Percentiles rank a stretch among this genome's conserved stretches.
Evolutionary conservation across 495 filamentous ascomycete species (phyloP).

Genomic region (Schizothecium vesticola): DNA sequence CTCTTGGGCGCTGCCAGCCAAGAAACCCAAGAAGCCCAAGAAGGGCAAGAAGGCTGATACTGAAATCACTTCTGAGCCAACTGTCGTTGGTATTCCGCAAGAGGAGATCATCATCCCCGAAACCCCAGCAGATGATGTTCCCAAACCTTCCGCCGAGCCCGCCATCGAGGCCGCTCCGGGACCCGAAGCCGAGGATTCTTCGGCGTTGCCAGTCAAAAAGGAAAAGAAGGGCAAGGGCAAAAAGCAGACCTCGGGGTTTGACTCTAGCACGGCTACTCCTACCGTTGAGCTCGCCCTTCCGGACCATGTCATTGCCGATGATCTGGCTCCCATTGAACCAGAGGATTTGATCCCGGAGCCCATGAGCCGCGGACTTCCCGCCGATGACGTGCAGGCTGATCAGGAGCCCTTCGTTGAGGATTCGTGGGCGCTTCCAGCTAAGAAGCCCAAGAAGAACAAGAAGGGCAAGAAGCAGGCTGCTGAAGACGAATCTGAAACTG

Average conservation of each 20-base stretch:
- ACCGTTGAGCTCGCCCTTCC: conserved; percentile 6
- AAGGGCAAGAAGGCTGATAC: background rate
- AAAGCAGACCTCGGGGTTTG: conserved; percentile 16
- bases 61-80: background rate
- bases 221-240: background rate
- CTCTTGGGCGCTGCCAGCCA: background rate
- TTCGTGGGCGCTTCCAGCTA: conserved; percentile 20
- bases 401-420: conserved; percentile 16
- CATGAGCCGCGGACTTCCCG: background rate
- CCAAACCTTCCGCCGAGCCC: conserved; percentile 7
- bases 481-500: background rate
- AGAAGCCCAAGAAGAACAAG: conserved; percentile 28
- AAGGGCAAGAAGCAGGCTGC: conserved; percentile 11
- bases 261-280: conserved; percentile 18
- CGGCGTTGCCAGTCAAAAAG: background rate
- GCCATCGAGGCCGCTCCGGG: conserved; percentile 18
- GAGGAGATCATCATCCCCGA: background rate
- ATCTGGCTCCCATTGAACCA: background rate
- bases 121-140: conserved; percentile 5
- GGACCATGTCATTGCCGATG: background rate
- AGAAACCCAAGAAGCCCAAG: background rate
- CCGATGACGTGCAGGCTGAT: background rate
- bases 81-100: background rate
- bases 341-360: background rate
- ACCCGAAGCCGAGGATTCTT: background rate